Evolutionary conservation across 768 basidiomycete genomes (phyloP), one percentile per base, ranked within the genome.

Genomic region (Lactarius sp.): DNA sequence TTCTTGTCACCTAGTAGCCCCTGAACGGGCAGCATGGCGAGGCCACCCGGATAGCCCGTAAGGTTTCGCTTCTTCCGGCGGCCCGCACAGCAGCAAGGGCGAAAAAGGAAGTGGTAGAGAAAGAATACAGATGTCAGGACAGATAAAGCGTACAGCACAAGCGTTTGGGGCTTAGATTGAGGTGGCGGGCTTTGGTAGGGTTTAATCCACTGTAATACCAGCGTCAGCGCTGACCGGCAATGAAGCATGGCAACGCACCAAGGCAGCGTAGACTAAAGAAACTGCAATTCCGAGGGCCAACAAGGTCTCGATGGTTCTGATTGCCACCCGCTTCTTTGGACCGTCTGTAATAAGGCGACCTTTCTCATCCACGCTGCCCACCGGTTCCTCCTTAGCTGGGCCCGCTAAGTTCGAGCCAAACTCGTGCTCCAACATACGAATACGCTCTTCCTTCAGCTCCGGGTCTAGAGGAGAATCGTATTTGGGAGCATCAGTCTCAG

Each of bases 361-460:
- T 37, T 81, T 80, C 22, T 71, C 71, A 68, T 88, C 80, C 6
- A 86, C 81, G 27, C 83, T 83, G 3, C 87, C 87, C 13, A 88
- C 72, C 4, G 81, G 62, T 18, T 78, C 80, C 66, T 81, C 80
- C 79, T 62, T 79, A 64, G 59, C 34, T 65, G 61, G 20, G 60
- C 51, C 63, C 65, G 52, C 78, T 77, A n/a, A 74, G 72, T 3
- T 82, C 72, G 70, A 50, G 20, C 58, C 33, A 50, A 88, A 90
- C 65, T 88, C 86, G 18, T 80, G 80, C 70, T 88, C 83, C 10
- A 90, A 78, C 85, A 88, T 87, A 6, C 85, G 81, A 68, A 88
- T 77, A 18, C 87, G 79, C 68, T 88, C 86, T 71, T 85, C 84
- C 71, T 86, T 88, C 36, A 83, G 74, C n/a, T 77, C 72, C 1